These are phyloP conservation scores for Silybum marianum DNA, from an alignment of 129 eudicot species.

Conservation along the genomic window DNA sequence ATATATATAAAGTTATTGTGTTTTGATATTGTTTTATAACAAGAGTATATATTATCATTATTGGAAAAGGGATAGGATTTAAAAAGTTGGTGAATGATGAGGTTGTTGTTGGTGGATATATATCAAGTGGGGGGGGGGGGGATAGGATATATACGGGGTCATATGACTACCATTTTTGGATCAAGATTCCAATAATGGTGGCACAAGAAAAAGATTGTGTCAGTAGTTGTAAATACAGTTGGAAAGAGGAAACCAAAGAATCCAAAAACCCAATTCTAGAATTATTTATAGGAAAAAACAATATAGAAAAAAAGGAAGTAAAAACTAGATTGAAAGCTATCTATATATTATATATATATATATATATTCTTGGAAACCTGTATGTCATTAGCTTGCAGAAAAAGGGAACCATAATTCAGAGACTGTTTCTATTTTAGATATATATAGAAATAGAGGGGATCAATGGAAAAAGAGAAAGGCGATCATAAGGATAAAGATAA, in stretches of 20 bases:
- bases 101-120: constrained; percentile 3
- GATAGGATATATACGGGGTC: neutral
- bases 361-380: constrained; percentile 41
- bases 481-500: constrained; percentile 35
- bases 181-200: constrained; percentile 7
- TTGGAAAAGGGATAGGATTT: neutral
- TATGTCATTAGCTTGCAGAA: constrained; percentile 36
- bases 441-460: neutral
- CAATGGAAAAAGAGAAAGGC: constrained; percentile 43
- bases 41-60: constrained; percentile 1
- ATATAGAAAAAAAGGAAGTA: neutral
- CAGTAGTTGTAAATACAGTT: constrained; percentile 18
- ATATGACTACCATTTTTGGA: neutral
- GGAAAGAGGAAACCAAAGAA: constrained; percentile 8
- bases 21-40: neutral
- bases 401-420: constrained; percentile 25
- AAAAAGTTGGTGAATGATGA: constrained; percentile 31
- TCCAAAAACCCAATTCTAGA: constrained; percentile 13
- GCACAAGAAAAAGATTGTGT: constrained; percentile 12
- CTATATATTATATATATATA: constrained; percentile 53
- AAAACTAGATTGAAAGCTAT: constrained; percentile 34
- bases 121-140: constrained; percentile 22
- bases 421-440: constrained; percentile 42
- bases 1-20: neutral
- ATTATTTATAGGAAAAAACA: constrained; percentile 18